phyloP scores from a whole-genome alignment of 169 alveolate species.

The Plasmodium malariae region DNA sequence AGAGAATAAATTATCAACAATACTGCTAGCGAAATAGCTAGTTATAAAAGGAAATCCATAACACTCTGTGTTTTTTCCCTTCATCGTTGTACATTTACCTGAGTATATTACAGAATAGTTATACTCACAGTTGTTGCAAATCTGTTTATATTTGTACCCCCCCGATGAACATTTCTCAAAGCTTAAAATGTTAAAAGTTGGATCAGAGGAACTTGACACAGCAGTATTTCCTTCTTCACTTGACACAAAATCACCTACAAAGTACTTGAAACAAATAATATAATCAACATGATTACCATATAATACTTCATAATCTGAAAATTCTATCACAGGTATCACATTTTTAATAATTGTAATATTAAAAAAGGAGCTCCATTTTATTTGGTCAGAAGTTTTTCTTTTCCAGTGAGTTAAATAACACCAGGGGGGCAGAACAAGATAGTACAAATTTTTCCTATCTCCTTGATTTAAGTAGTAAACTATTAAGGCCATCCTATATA shows the following conservation, averaged over 20 bases:
- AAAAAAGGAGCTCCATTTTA: conserved; percentile 40
- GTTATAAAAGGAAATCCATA: conserved; percentile 15
- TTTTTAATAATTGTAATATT: conserved; percentile 26
- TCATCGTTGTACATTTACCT: conserved; percentile 61
- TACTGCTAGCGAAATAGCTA: conserved; percentile 26
- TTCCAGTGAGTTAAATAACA: conserved; percentile 78
- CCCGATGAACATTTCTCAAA: conserved; percentile 23
- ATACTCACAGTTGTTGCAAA: conserved; percentile 45
- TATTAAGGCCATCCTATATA: conserved; percentile 66
- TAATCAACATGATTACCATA: conserved; percentile 22
- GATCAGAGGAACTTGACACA: neutral
- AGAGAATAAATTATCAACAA: conserved; percentile 16
- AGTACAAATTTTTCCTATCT: conserved; percentile 21
- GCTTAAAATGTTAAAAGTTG: conserved; percentile 8
- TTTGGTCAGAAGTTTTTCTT: neutral
- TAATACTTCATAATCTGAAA: conserved; percentile 16
- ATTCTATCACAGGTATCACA: conserved; percentile 74
- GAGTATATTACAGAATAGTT: conserved; percentile 64
- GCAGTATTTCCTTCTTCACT: neutral
- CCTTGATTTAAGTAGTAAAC: conserved; percentile 37
- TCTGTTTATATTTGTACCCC: conserved; percentile 1
- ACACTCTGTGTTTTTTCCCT: conserved; percentile 32
- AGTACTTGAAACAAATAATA: conserved; percentile 23
- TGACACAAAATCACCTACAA: neutral
- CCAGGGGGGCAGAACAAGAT: conserved; percentile 81